phyloP scores from a whole-genome alignment of 495 filamentous ascomycete genomes.

The Hypoxylon perforatum region DNA sequence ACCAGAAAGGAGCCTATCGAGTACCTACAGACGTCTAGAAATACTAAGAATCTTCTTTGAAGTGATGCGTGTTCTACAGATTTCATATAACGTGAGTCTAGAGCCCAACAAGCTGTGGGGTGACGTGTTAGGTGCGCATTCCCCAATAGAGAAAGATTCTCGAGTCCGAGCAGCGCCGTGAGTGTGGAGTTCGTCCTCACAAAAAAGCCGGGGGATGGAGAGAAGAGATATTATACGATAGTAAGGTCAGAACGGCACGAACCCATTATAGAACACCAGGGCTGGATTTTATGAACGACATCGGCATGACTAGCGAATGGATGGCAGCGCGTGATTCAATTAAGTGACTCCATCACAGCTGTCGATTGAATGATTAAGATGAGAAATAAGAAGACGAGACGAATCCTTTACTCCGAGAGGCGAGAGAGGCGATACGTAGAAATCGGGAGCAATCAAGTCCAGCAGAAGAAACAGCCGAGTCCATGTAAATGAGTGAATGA shows the following conservation, averaged over 20 bases:
- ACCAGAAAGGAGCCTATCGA: slow-evolving; percentile 16
- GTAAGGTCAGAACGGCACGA: slow-evolving; percentile 21
- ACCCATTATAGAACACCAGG: not conserved
- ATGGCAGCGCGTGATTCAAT: slow-evolving; percentile 13
- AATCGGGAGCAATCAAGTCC: slow-evolving; percentile 30
- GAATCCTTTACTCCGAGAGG: slow-evolving; percentile 34
- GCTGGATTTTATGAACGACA: slow-evolving; percentile 3
- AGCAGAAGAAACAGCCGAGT: slow-evolving; percentile 35
- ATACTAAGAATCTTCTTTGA: slow-evolving; percentile 27
- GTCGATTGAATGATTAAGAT: slow-evolving; percentile 7
- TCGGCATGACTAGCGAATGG: slow-evolving; percentile 10
- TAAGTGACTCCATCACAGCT: slow-evolving; percentile 8
- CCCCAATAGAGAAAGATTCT: slow-evolving; percentile 31
- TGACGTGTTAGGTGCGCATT: slow-evolving; percentile 43
- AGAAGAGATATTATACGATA: slow-evolving; percentile 24
- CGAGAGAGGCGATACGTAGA: slow-evolving; percentile 21
- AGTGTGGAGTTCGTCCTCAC: slow-evolving; percentile 29
- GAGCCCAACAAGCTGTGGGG: slow-evolving; percentile 41
- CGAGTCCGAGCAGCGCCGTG: slow-evolving; percentile 26
- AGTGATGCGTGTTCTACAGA: slow-evolving; percentile 15
- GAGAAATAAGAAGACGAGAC: not conserved
- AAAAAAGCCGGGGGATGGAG: slow-evolving; percentile 6
- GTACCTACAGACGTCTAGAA: slow-evolving; percentile 27
- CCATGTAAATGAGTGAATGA: slow-evolving; percentile 24
- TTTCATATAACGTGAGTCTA: slow-evolving; percentile 48